phyloP scores from a whole-genome alignment of 148 eudicot species.

The Suaeda aralocaspica region DNA sequence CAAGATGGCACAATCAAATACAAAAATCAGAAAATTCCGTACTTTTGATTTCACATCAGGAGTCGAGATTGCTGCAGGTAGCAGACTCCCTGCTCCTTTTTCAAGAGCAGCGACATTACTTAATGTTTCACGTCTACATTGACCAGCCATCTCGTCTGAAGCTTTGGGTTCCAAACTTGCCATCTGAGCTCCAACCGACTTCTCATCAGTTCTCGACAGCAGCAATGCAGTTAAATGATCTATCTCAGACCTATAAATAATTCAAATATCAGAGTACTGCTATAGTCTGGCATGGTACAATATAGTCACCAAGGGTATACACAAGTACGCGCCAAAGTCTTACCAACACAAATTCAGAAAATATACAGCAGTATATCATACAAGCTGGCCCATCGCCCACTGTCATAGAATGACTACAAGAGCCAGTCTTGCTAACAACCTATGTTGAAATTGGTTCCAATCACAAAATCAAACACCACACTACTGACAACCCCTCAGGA shows the following conservation, averaged over 20 bases:
- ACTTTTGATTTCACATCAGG: constrained; percentile 48
- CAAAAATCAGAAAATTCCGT: constrained; percentile 14
- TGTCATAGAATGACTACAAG: neutral
- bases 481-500: constrained; percentile 1
- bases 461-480: neutral
- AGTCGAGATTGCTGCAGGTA: constrained; percentile 32
- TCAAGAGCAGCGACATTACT: constrained; percentile 25
- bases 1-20: neutral
- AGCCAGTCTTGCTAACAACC: neutral
- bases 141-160: constrained; percentile 29
- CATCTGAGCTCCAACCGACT: constrained; percentile 28
- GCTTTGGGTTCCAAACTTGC: constrained; percentile 26
- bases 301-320: neutral
- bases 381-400: neutral
- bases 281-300: neutral
- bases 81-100: constrained; percentile 25
- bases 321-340: neutral
- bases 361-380: neutral
- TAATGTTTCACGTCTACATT: constrained; percentile 21
- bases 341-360: neutral
- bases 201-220: constrained; percentile 48
- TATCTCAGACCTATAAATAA: constrained; percentile 60
- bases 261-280: neutral
- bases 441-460: neutral
- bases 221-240: constrained; percentile 56